These are phyloP conservation scores for Madurella fahalii DNA, from an alignment of 2,329 filamentous ascomycete genomes.

Conservation along the genomic window DNA sequence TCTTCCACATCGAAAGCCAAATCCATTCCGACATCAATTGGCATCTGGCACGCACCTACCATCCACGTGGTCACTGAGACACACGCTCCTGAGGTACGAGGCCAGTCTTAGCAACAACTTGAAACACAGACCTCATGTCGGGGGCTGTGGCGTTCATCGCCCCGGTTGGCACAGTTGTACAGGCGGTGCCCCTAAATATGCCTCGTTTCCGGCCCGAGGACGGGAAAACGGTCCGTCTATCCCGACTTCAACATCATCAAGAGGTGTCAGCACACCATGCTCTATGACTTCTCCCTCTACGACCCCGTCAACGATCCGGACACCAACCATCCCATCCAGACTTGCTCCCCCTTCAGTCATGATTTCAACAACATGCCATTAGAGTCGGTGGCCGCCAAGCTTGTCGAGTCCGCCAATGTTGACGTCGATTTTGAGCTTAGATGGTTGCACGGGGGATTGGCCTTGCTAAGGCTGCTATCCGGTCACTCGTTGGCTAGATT, in stretches of 20 bases:
- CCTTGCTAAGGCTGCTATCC: constrained; percentile 2
- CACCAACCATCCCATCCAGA: constrained; percentile 29
- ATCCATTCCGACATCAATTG: too few relatives aligned
- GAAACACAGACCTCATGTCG: too few relatives aligned
- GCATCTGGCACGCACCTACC: too few relatives aligned
- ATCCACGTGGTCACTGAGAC: too few relatives aligned
- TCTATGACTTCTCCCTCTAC: constrained; percentile 34
- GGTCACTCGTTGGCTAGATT: constrained; percentile 8
- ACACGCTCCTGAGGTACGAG: too few relatives aligned
- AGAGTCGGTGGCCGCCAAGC: constrained; percentile 14
- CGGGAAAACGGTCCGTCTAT: constrained; percentile 29
- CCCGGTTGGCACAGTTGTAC: too few relatives aligned
- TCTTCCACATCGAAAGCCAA: too few relatives aligned
- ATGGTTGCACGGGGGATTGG: constrained; percentile 9
- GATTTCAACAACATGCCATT: constrained; percentile 2
- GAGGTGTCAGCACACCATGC: constrained; percentile 30
- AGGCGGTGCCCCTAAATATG: constrained; percentile 26
- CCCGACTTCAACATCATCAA: constrained; percentile 26
- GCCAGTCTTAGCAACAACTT: too few relatives aligned
- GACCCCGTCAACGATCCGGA: constrained; percentile 32
- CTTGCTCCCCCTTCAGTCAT: constrained; percentile 29
- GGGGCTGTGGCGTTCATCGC: constrained; percentile 1
- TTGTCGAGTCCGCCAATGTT: constrained; percentile 10
- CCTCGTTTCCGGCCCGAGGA: constrained; percentile 21
- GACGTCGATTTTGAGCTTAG: constrained; percentile 22